Conservation (phyloP, 2,329 filamentous ascomycete genomes). For the Phaeosphaeriaceae sp. region DNA sequence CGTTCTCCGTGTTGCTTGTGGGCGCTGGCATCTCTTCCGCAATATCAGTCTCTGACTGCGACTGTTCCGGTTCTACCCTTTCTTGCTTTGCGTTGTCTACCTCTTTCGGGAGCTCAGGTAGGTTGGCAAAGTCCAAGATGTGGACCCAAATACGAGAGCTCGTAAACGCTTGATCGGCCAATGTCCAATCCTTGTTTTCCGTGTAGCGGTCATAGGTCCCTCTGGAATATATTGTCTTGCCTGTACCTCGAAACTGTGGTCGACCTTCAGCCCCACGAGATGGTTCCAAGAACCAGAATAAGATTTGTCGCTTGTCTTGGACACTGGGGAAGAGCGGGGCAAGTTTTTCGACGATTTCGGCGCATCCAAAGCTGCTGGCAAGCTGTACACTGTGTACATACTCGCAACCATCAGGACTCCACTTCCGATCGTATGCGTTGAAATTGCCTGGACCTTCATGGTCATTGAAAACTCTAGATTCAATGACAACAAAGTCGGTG, state of each 20-base stretch:
- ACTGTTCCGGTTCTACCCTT: conserved; percentile 1
- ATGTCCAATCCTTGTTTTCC: conserved; percentile 33
- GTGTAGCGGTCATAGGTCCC: conserved; percentile 36
- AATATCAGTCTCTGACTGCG: background rate
- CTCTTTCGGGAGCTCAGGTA: conserved; percentile 38
- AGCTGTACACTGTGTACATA: conserved; percentile 31
- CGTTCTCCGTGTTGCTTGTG: conserved; percentile 5
- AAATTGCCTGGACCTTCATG: conserved; percentile 48
- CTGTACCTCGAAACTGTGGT: conserved; percentile 39
- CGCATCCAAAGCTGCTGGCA: conserved; percentile 29
- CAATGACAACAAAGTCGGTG: conserved; percentile 41
- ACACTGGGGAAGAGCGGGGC: conserved; percentile 33
- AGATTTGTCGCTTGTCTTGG: conserved; percentile 48
- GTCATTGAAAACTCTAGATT: conserved; percentile 41
- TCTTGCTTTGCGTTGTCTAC: conserved; percentile 2
- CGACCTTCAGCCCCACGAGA: conserved; percentile 35
- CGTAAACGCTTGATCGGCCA: conserved; percentile 28
- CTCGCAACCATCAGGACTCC: conserved; percentile 16
- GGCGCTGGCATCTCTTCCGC: conserved; percentile 5
- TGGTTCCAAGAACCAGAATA: conserved; percentile 50
- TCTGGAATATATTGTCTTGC: conserved; percentile 42
- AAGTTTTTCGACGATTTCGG: conserved; percentile 41
- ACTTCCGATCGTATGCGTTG: conserved; percentile 41
- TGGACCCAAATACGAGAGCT: conserved; percentile 45
- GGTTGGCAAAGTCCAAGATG: conserved; percentile 35